Evolutionary conservation across 1,284 basidiomycete species (phyloP).

Genomic region (Earliella scabrosa): DNA sequence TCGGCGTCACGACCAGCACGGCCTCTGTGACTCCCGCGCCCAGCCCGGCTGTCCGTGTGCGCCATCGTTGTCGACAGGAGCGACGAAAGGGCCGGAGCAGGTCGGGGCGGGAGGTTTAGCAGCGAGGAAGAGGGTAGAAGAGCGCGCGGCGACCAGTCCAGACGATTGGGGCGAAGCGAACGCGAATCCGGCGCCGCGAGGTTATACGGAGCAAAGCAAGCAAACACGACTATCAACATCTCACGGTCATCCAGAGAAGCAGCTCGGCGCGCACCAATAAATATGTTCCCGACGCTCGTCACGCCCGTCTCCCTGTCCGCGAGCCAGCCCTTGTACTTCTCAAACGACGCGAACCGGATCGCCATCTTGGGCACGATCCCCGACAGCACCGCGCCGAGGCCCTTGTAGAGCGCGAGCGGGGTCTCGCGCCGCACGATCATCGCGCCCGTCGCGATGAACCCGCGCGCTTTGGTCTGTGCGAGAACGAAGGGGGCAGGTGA

Average conservation of each 20-base stretch:
- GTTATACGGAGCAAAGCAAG: no score
- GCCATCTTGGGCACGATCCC: slow-evolving; percentile 99
- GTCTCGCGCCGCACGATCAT: slow-evolving; percentile 94
- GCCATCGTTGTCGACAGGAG: not conserved
- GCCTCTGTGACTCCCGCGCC: slow-evolving; percentile 96
- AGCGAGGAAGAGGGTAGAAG: not conserved
- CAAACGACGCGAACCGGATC: slow-evolving; percentile 98
- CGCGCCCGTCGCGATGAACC: slow-evolving; percentile 91
- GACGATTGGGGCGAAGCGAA: no score
- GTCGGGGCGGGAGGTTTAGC: not conserved
- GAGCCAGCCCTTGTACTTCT: slow-evolving; percentile 89
- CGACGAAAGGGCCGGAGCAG: not conserved
- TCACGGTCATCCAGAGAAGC: not conserved
- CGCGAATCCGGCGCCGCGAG: no score
- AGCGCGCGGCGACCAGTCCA: no score
- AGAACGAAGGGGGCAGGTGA: no score
- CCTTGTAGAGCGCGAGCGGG: slow-evolving; percentile 96
- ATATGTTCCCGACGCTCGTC: slow-evolving; percentile 78
- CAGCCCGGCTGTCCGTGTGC: slow-evolving; percentile 63
- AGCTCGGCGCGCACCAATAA: slow-evolving; percentile 60
- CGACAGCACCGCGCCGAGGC: slow-evolving; percentile 95
- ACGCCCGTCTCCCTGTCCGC: slow-evolving; percentile 79
- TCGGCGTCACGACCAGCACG: slow-evolving; percentile 93
- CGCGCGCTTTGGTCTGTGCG: slow-evolving; percentile 84
- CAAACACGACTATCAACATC: no score